Percentiles rank a stretch among this genome's conserved stretches.
Evolutionary conservation across 106 monocot species (phyloP).

Genomic region (Vanilla planifolia): DNA sequence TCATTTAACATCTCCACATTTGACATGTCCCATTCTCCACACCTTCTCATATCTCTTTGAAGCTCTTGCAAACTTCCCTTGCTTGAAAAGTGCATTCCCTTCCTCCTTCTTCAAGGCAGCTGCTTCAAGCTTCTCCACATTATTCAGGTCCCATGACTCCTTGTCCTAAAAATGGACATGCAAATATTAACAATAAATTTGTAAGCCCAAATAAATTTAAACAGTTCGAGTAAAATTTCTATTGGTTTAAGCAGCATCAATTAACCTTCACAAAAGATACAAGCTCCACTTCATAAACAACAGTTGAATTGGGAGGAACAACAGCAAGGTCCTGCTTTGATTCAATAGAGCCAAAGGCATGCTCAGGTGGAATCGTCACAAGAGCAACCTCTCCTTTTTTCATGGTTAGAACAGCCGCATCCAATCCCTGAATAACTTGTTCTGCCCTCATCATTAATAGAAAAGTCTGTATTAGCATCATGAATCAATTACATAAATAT

Average conservation of each 20-base stretch:
- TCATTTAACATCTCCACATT: neutral
- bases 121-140: constrained; percentile 72
- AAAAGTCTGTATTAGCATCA: neutral
- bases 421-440: constrained; percentile 81
- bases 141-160: constrained; percentile 86
- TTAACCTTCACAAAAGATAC: constrained; percentile 85
- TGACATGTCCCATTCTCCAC: no score
- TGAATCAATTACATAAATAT: no score
- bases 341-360: constrained; percentile 65
- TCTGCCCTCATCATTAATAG: constrained; percentile 23
- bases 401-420: constrained; percentile 72
- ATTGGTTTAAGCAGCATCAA: neutral
- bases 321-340: constrained; percentile 71
- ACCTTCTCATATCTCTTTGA: constrained; percentile 85
- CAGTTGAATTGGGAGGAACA: constrained; percentile 80
- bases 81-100: constrained; percentile 47
- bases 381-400: constrained; percentile 92
- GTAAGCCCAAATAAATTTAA: neutral
- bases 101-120: constrained; percentile 78
- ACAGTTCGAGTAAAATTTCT: neutral
- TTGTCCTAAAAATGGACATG: constrained; percentile 41
- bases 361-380: constrained; percentile 73
- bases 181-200: neutral
- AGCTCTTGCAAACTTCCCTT: constrained; percentile 50
- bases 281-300: constrained; percentile 83